These are phyloP conservation scores for Symbiodinium pilosum DNA, from an alignment of 73 alveolate genomes.

Conservation along the genomic window DNA sequence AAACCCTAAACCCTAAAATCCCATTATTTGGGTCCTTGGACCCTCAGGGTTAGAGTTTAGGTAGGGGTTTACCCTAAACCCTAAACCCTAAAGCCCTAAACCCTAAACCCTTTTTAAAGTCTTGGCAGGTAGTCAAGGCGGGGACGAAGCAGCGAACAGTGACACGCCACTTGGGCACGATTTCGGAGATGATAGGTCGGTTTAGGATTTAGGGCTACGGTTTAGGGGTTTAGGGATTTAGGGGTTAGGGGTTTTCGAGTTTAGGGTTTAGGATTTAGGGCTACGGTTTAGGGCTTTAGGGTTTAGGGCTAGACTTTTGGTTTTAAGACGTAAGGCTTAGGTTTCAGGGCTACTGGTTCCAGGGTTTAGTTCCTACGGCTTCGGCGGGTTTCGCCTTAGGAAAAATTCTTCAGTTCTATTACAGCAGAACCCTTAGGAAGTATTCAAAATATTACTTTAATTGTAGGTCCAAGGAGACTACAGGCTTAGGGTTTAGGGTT, in stretches of 20 bases:
- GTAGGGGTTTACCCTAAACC: neutral
- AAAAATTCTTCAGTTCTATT: too few species aligned
- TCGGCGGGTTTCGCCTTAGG: too few species aligned
- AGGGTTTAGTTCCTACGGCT: too few species aligned
- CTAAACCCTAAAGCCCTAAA: neutral
- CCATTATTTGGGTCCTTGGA: too few species aligned
- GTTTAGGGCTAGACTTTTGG: neutral
- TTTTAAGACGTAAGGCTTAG: too few species aligned
- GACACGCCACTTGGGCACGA: constrained; percentile 6
- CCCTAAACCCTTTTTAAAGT: too few species aligned
- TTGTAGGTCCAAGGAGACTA: too few species aligned
- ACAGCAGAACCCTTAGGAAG: too few species aligned
- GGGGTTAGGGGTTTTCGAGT: neutral
- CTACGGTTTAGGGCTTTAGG: neutral
- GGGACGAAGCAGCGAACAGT: constrained; percentile 93
- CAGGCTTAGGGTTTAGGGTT: too few species aligned
- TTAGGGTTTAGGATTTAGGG: neutral
- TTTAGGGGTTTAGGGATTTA: neutral
- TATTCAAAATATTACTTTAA: too few species aligned
- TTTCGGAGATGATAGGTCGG: neutral
- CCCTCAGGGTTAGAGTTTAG: too few species aligned
- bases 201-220: neutral
- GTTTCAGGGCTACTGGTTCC: too few species aligned
- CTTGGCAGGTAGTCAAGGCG: constrained; percentile 20
- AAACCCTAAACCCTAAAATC: neutral